phyloP scores from a whole-genome alignment of 2,329 filamentous ascomycete species.

The Calonectria montana region DNA sequence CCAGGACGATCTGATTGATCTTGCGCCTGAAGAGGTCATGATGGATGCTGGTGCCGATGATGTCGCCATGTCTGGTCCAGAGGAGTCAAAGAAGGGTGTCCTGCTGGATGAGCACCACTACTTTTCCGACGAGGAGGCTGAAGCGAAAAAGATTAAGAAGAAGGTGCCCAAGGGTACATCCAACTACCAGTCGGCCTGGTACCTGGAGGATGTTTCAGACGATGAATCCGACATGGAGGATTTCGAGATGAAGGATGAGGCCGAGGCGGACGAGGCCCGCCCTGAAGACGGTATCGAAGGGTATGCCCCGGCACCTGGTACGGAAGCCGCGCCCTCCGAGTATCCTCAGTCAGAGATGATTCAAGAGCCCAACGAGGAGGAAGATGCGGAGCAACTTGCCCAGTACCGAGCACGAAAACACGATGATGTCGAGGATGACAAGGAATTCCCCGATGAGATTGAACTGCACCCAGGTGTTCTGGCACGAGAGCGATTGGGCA shows the following conservation, averaged over 20 bases:
- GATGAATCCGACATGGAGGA: slow-evolving; percentile 88
- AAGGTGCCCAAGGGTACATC: slow-evolving; percentile 91
- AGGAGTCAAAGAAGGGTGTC: slow-evolving; percentile 81
- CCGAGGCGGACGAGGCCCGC: slow-evolving; percentile 67
- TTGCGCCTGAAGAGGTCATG: slow-evolving; percentile 86
- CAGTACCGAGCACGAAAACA: slow-evolving; percentile 83
- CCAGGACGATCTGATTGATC: slow-evolving; percentile 82
- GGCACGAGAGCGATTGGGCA: slow-evolving; percentile 84
- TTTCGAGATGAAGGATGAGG: slow-evolving; percentile 67
- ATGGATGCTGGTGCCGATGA: slow-evolving; percentile 74
- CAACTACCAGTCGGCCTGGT: slow-evolving; percentile 95
- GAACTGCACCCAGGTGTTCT: slow-evolving; percentile 90
- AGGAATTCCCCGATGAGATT: slow-evolving; percentile 97
- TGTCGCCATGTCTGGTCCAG: slow-evolving; percentile 50
- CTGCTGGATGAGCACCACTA: slow-evolving; percentile 97
- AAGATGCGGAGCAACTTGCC: slow-evolving; percentile 79
- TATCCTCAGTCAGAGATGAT: slow-evolving; percentile 97
- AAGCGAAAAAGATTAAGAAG: slow-evolving; percentile 67
- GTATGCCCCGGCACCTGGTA: slow-evolving; percentile 72
- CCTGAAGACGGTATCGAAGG: slow-evolving; percentile 89
- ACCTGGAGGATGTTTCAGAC: slow-evolving; percentile 81
- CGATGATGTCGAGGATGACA: slow-evolving; percentile 87
- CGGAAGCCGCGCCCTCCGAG: slow-evolving; percentile 85
- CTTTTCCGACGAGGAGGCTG: slow-evolving; percentile 82
- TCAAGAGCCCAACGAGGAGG: slow-evolving; percentile 85